These are phyloP conservation scores for Globisporangium spiculum DNA, from an alignment of 352 stramenopile genomes.

Conservation along the genomic window DNA sequence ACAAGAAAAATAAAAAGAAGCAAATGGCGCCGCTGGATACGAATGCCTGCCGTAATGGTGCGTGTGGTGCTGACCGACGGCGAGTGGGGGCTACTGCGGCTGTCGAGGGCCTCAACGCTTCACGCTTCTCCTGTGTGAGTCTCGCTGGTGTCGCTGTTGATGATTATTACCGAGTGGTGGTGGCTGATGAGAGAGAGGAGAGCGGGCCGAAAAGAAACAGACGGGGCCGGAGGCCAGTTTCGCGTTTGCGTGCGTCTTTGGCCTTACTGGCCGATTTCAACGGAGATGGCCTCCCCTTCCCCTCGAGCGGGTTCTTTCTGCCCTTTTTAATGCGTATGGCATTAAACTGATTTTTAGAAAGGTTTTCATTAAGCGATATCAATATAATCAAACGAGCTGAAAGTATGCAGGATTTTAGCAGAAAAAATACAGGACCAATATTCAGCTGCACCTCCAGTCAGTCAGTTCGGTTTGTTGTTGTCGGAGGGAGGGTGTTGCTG, in stretches of 20 bases:
- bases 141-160: not conserved
- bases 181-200: not conserved
- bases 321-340: not conserved
- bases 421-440: not conserved
- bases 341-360: not conserved
- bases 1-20: not conserved
- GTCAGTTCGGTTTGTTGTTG: not conserved
- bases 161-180: not conserved
- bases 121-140: not conserved
- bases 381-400: no score
- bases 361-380: not conserved
- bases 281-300: not conserved
- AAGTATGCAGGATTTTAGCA: not conserved
- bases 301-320: not conserved
- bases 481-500: not conserved
- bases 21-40: not conserved
- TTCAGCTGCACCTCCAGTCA: not conserved
- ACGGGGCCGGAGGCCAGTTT: not conserved
- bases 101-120: constrained; percentile 2
- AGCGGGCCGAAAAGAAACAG: not conserved
- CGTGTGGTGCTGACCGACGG: not conserved
- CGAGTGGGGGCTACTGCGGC: not conserved
- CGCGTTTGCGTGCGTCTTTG: not conserved
- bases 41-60: not conserved
- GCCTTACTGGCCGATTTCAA: not conserved